These are phyloP conservation scores for Fusarium citri DNA, from an alignment of 2,329 filamentous ascomycete genomes.

Conservation along the genomic window DNA sequence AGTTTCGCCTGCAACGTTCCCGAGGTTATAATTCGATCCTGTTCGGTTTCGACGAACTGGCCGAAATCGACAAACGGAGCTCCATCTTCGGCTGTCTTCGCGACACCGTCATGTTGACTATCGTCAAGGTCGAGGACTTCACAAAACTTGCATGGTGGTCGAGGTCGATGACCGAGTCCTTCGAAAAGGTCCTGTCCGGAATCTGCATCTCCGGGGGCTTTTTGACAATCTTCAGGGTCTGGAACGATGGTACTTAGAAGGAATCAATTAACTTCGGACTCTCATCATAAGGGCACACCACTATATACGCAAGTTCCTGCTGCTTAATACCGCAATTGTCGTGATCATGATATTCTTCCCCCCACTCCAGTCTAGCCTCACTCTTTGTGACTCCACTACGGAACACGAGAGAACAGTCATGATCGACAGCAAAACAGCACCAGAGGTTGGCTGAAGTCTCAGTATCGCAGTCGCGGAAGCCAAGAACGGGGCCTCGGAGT, in stretches of 20 bases:
- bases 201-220: fast-evolving
- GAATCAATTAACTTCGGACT: too few relatives aligned
- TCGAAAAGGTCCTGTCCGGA: not conserved
- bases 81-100: not conserved
- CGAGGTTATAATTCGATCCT: not conserved
- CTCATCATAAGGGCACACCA: not conserved
- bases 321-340: too few relatives aligned
- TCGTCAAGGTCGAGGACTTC: not conserved
- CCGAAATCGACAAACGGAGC: not conserved
- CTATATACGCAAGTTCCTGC: too few relatives aligned
- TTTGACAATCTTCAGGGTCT: fast-evolving
- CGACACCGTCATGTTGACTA: not conserved
- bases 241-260: too few relatives aligned
- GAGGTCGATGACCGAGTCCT: not conserved
- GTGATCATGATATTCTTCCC: too few relatives aligned
- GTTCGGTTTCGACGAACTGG: fast-evolving
- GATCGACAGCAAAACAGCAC: not conserved
- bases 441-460: not conserved
- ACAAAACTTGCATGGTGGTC: not conserved
- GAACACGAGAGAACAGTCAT: fast-evolving
- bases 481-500: fast-evolving
- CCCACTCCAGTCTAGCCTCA: not conserved
- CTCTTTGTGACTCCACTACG: not conserved
- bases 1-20: fast-evolving
- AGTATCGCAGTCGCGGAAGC: not conserved